phyloP scores from a whole-genome alignment of 805 yeast genomes.

The Wickerhamomyces bovis region DNA sequence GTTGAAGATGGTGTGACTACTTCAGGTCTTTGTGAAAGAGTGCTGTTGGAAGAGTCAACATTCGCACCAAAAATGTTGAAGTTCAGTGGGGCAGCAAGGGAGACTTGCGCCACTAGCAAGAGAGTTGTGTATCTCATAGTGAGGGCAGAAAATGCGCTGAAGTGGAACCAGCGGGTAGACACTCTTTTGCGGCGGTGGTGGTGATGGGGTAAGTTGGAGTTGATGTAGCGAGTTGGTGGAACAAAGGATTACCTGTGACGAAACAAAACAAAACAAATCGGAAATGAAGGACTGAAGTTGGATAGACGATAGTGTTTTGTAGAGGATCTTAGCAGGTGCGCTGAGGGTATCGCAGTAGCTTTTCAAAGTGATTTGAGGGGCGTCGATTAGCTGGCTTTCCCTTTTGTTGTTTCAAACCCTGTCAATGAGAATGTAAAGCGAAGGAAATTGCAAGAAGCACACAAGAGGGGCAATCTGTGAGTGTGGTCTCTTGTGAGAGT shows the following conservation, averaged over 20 bases:
- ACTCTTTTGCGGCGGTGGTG: no score
- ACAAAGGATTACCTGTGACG: background rate
- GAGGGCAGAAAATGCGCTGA: background rate
- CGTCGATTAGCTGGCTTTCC: background rate
- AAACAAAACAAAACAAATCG: background rate
- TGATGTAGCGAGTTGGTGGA: background rate
- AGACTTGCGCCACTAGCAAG: constrained; percentile 3
- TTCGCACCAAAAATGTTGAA: background rate
- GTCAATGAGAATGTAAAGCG: background rate
- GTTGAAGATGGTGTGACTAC: background rate
- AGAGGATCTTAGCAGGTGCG: background rate
- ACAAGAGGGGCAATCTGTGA: background rate
- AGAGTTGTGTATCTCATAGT: constrained; percentile 3
- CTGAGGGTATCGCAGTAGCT: background rate
- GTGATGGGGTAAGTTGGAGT: background rate
- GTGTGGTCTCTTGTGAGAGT: background rate
- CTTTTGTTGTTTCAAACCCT: background rate
- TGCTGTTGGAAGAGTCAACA: background rate
- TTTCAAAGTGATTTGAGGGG: background rate
- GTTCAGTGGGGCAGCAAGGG: constrained; percentile 4
- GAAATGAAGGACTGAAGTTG: constrained; percentile 3
- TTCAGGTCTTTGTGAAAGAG: background rate
- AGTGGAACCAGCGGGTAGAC: background rate
- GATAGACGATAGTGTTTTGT: background rate
- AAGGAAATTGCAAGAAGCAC: background rate